Conservation (phyloP, 208 protist genomes). For the Trichomonas gallinae region DNA sequence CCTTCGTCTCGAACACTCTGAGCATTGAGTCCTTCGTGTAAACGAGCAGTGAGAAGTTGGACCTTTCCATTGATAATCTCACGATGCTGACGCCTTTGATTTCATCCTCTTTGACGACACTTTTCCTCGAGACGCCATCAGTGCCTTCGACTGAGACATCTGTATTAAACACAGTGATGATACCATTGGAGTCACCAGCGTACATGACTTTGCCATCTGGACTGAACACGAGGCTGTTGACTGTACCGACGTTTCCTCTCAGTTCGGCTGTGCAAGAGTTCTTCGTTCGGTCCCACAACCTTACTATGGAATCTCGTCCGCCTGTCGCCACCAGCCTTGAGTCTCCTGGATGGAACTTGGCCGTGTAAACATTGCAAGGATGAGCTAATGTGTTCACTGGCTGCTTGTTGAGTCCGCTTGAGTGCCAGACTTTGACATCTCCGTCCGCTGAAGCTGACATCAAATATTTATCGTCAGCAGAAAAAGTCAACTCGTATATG, state of each 20-base stretch:
- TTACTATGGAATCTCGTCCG: not conserved
- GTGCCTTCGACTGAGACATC: not conserved
- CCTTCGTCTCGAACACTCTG: not conserved
- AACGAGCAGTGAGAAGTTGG: not conserved
- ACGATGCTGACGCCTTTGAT: not conserved
- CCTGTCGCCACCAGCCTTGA: not conserved
- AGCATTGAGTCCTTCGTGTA: not conserved
- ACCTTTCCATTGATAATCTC: not conserved
- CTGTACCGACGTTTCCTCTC: not conserved
- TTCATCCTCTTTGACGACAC: not conserved
- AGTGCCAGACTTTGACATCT: not conserved
- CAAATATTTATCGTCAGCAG: not conserved
- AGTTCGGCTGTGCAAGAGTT: not conserved
- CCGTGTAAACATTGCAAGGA: not conserved
- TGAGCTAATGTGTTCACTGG: not conserved
- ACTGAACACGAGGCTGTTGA: not conserved
- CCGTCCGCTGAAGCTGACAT: not conserved
- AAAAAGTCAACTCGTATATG: not conserved
- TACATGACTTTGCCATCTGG: not conserved
- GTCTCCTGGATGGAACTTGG: not conserved
- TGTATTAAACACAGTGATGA: not conserved
- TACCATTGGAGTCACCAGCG: not conserved
- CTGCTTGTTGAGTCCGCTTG: not conserved
- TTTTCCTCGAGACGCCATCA: not conserved
- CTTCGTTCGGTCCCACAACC: not conserved